phyloP scores from a whole-genome alignment of 106 monocot genomes.

The Dendrobium catenatum region DNA sequence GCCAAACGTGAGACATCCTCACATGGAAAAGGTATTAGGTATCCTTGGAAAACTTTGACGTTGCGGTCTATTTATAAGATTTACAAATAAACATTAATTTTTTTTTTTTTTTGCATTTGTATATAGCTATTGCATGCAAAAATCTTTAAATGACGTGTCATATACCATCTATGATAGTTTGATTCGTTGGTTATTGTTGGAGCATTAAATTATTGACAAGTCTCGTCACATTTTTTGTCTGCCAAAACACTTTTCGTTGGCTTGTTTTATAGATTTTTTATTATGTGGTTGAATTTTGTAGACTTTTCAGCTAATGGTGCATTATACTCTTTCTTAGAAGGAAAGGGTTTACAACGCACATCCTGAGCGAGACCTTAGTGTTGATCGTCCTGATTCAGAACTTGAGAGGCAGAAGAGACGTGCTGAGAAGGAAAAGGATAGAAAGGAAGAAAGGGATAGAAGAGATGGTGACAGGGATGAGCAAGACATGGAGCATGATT shows the following conservation, averaged over 20 bases:
- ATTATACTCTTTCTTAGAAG: conserved; percentile 34
- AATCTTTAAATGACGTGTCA: background rate
- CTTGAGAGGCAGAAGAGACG: conserved; percentile 68
- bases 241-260: background rate
- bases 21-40: conserved; percentile 69
- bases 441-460: conserved; percentile 69
- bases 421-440: conserved; percentile 74
- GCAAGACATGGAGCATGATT: conserved; percentile 68
- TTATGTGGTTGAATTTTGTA: background rate
- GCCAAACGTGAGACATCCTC: conserved; percentile 26
- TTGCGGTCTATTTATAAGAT: background rate
- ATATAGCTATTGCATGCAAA: conserved; percentile 4
- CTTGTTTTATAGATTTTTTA: background rate
- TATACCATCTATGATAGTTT: background rate
- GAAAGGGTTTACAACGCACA: conserved; percentile 50
- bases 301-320: background rate
- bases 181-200: background rate
- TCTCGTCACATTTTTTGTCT: background rate
- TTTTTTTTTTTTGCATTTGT: background rate
- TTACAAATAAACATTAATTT: background rate
- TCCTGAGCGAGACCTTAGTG: conserved; percentile 73
- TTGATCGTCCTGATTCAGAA: conserved; percentile 79
- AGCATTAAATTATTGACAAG: background rate
- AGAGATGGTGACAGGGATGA: conserved; percentile 69
- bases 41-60: background rate